These are phyloP conservation scores for Solanum clarkiae DNA, from an alignment of 257 asterid genomes.

Conservation along the genomic window DNA sequence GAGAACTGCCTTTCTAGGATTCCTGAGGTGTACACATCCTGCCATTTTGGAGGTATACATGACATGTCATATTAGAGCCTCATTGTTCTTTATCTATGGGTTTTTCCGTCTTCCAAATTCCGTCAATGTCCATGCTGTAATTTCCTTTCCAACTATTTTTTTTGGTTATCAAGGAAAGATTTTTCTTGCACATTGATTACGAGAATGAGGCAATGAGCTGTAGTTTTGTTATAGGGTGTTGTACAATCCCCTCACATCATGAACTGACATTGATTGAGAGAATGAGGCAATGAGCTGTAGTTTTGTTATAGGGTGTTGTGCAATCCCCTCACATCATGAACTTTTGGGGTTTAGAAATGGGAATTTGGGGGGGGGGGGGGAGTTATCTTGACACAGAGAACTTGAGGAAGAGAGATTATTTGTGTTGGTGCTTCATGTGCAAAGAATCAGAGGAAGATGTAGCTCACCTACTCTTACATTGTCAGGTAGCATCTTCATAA, in stretches of 20 bases:
- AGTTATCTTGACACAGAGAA: not conserved
- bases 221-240: not conserved
- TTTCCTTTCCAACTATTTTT: not conserved
- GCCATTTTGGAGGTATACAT: conserved; percentile 55
- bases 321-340: not conserved
- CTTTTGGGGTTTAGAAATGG: not conserved
- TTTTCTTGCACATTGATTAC: not conserved
- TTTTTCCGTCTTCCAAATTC: not conserved
- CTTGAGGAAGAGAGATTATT: not conserved
- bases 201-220: not conserved
- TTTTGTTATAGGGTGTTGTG: not conserved
- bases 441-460: not conserved
- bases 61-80: conserved; percentile 2
- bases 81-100: not conserved
- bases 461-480: not conserved
- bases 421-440: not conserved
- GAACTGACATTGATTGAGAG: not conserved
- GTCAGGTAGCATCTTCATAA: not conserved
- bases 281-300: not conserved
- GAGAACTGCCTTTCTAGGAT: conserved; percentile 89
- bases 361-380: not conserved
- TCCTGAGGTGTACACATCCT: conserved; percentile 82
- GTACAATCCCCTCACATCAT: not conserved
- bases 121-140: not conserved
- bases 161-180: not conserved